These are phyloP conservation scores for Hawksworthiomyces lignivorus DNA, from an alignment of 2,329 filamentous ascomycete species.

Conservation along the genomic window DNA sequence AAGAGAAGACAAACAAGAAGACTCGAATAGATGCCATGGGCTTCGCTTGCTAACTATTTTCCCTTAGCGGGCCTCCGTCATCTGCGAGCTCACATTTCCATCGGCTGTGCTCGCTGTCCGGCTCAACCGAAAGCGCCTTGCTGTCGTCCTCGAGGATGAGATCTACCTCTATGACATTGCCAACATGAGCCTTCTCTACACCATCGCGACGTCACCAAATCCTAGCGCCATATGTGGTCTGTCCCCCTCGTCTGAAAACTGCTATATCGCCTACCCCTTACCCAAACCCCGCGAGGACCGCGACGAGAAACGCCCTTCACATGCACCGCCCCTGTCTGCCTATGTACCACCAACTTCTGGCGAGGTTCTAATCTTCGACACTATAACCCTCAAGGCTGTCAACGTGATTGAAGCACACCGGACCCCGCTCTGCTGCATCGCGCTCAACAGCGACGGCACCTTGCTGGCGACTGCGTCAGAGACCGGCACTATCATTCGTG, in stretches of 20 bases:
- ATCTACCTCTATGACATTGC: conserved; percentile 98
- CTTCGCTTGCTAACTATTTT: too few species aligned
- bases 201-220: conserved; percentile 90
- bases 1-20: too few species aligned
- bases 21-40: too few species aligned
- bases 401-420: conserved; percentile 95
- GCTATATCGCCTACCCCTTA: conserved; percentile 88
- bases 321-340: conserved; percentile 73
- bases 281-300: conserved; percentile 62
- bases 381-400: conserved; percentile 79
- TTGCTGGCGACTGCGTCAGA: conserved; percentile 91
- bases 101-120: conserved; percentile 92
- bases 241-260: conserved; percentile 90
- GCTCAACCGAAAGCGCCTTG: conserved; percentile 86
- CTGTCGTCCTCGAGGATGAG: conserved; percentile 89
- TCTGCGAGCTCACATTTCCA: conserved; percentile 97
- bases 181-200: conserved; percentile 92
- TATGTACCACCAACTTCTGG: conserved; percentile 81
- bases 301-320: conserved; percentile 57
- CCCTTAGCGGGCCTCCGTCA: conserved; percentile 61
- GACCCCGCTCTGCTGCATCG: conserved; percentile 81
- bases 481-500: conserved; percentile 93
- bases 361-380: conserved; percentile 89
- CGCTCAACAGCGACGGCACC: conserved; percentile 86
- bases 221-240: conserved; percentile 85